Conservation (phyloP, 75 land plant genomes). For the Isoetes taiwanensis region DNA sequence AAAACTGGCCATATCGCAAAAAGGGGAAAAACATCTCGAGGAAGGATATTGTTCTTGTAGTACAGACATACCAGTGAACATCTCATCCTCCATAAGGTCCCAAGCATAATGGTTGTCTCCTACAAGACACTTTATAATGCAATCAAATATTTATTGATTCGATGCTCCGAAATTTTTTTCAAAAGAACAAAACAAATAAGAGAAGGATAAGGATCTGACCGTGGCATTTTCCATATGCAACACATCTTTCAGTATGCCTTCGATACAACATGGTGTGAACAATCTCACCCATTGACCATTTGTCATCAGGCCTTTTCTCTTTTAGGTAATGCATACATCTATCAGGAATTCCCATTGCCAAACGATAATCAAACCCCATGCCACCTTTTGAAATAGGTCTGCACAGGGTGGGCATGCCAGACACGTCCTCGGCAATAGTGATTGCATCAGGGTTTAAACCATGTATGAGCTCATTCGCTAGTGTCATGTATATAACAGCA, state of each 20-base stretch:
- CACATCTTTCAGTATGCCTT: conserved; percentile 84
- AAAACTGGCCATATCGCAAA: too few relatives aligned
- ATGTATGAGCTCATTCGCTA: conserved; percentile 77
- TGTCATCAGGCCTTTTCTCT: conserved; percentile 51
- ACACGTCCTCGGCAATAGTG: conserved; percentile 93
- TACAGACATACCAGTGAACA: conserved; percentile 88
- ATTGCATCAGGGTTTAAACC: conserved; percentile 72
- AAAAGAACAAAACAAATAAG: background rate
- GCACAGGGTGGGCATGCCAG: conserved; percentile 91
- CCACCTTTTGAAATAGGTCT: conserved; percentile 81
- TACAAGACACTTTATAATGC: conserved; percentile 57
- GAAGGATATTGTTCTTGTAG: conserved; percentile 43
- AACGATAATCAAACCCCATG: conserved; percentile 81
- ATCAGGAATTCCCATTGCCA: conserved; percentile 96
- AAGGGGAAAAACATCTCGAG: too few relatives aligned
- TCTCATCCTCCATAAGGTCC: conserved; percentile 88
- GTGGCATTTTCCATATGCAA: conserved; percentile 94
- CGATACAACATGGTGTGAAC: conserved; percentile 52
- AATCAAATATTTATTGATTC: too few relatives aligned
- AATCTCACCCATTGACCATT: conserved; percentile 91
- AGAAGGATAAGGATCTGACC: conserved; percentile 61
- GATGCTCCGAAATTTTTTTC: too few relatives aligned
- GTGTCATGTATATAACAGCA: conserved; percentile 83
- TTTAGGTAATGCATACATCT: conserved; percentile 81
- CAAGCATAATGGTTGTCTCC: conserved; percentile 93